Percentiles rank a stretch among this genome's conserved stretches.
phyloP scores from a whole-genome alignment of 441 rosid genomes.

The Mallotus japonicus region DNA sequence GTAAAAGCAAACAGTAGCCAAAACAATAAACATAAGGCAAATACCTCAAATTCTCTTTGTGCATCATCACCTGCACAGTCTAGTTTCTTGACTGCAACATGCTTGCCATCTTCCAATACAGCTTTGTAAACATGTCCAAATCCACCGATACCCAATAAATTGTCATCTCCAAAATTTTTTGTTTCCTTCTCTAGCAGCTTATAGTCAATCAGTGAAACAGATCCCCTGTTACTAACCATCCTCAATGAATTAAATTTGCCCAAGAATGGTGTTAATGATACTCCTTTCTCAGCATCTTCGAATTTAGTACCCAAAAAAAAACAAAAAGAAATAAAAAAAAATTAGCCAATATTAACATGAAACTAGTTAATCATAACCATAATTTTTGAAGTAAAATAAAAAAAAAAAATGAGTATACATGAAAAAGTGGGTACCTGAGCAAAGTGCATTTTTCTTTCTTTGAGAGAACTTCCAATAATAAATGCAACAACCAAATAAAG shows the following conservation, averaged over 20 bases:
- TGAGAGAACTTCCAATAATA: constrained; percentile 38
- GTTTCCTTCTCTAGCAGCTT: constrained; percentile 61
- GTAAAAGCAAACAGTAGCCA: neutral
- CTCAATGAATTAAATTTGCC: constrained; percentile 48
- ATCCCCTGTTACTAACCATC: constrained; percentile 48
- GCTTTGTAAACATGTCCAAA: constrained; percentile 83
- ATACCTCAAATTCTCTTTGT: constrained; percentile 69
- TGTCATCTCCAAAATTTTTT: constrained; percentile 58
- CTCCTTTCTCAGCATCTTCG: constrained; percentile 51
- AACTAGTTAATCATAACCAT: neutral
- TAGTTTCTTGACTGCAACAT: constrained; percentile 78
- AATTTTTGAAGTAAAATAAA: neutral
- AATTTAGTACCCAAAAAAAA: constrained; percentile 27
- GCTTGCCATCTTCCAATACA: constrained; percentile 50
- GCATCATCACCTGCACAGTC: constrained; percentile 68
- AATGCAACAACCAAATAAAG: constrained; percentile 49
- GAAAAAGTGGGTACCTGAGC: constrained; percentile 48
- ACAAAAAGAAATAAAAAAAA: constrained; percentile 17
- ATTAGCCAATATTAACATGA: constrained; percentile 9
- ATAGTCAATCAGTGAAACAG: constrained; percentile 58
- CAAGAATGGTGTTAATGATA: constrained; percentile 45
- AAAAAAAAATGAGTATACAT: neutral
- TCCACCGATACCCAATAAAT: constrained; percentile 80
- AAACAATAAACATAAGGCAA: neutral
- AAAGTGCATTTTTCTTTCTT: constrained; percentile 40